These are phyloP conservation scores for Tetraselmis striata DNA, from an alignment of 139 green algal genomes.

Conservation along the genomic window DNA sequence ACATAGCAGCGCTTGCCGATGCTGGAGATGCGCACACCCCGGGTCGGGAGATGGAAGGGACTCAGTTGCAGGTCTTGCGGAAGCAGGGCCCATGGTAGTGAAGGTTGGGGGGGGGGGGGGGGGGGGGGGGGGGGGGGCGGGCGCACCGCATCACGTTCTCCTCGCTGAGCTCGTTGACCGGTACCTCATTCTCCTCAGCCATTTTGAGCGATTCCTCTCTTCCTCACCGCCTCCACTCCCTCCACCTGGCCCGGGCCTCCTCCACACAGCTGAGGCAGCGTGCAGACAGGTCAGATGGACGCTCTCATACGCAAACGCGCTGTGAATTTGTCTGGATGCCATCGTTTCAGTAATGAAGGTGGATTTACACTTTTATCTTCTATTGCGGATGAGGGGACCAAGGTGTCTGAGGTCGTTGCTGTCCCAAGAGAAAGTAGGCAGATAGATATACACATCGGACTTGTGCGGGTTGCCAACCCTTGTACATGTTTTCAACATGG, in stretches of 20 bases:
- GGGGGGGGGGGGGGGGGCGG: too few species aligned
- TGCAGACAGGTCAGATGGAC: too few species aligned
- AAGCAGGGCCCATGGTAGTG: not conserved
- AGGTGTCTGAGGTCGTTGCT: not conserved
- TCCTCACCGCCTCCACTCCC: not conserved
- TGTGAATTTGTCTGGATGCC: too few species aligned
- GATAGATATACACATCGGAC: too few species aligned
- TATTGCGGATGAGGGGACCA: too few species aligned
- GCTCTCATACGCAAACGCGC: too few species aligned
- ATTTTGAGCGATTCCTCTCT: too few species aligned
- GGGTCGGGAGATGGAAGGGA: not conserved
- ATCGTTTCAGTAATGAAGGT: not conserved
- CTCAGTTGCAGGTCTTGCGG: not conserved
- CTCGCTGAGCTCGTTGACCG: not conserved
- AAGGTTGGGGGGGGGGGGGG: not conserved
- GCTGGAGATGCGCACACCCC: not conserved
- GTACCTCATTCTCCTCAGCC: not conserved
- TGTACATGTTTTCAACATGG: too few species aligned
- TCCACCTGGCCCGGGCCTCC: not conserved
- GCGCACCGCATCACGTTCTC: not conserved
- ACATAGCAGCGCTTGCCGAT: slow-evolving; percentile 76
- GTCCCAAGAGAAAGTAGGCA: not conserved
- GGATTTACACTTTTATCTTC: not conserved
- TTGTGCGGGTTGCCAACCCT: too few species aligned
- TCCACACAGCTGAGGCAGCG: not conserved